A percentile compares a stretch with the other conserved stretches of the same genome.
Evolutionary conservation across 176 grass and related monocot genomes (phyloP).

Genomic region (Triticum aestivum): IWGSC_CS_RefSeq_v2.1 NC_057797.1:687689854-687690353

Average conservation of each 20-base stretch:
- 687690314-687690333: no score
- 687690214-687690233: not conserved
- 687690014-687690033: not conserved
- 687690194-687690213: not conserved
- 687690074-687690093: no score
- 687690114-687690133: not conserved
- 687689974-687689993: not conserved
- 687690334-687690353: no score
- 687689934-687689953: not conserved
- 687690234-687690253: no score
- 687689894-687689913: not conserved
- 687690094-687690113: not conserved
- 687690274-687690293: no score
- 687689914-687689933: not conserved
- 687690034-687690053: no score
- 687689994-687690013: slow-evolving; percentile 5
- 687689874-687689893: no score
- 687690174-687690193: not conserved
- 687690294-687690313: no score
- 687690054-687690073: not conserved
- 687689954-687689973: slow-evolving; percentile 13
- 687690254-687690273: no score
- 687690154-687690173: slow-evolving; percentile 1
- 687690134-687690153: no score
- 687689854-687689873: not conserved